These are phyloP conservation scores for Podospora australis DNA, from an alignment of 495 filamentous ascomycete species.

Conservation along the genomic window DNA sequence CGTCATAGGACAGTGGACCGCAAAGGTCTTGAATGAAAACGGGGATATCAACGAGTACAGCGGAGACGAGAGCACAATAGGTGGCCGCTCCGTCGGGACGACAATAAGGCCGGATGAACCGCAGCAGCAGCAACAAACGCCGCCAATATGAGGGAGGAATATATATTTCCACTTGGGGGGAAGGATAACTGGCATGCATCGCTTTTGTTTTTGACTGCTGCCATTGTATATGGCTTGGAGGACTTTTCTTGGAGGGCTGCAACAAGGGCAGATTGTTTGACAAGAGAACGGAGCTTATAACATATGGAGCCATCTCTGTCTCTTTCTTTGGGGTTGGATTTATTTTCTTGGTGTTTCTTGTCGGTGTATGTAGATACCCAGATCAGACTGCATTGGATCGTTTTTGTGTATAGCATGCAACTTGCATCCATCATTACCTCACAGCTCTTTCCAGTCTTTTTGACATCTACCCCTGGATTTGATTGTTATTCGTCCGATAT, in stretches of 20 bases:
- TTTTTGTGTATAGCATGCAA: conserved; percentile 4
- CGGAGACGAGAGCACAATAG: conserved; percentile 29
- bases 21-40: conserved; percentile 19
- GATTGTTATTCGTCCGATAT: no score
- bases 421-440: background rate
- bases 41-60: conserved; percentile 18
- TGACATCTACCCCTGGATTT: no score
- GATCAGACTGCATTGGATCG: background rate
- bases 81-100: conserved; percentile 12
- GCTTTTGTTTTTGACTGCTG: background rate
- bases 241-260: background rate
- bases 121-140: background rate
- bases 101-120: conserved; percentile 4
- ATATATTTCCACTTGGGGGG: no score
- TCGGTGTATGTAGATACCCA: conserved; percentile 10
- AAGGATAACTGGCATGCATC: background rate
- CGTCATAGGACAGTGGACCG: conserved; percentile 22
- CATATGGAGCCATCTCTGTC: background rate
- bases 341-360: background rate
- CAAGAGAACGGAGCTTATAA: no score
- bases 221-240: background rate
- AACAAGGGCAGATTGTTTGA: background rate
- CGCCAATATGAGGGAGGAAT: conserved; percentile 7
- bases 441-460: no score
- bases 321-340: background rate